Percentiles rank a stretch among this genome's conserved stretches.
Conservation (phyloP, 2,329 filamentous ascomycete genomes). For the Orbilia brochopaga region DNA sequence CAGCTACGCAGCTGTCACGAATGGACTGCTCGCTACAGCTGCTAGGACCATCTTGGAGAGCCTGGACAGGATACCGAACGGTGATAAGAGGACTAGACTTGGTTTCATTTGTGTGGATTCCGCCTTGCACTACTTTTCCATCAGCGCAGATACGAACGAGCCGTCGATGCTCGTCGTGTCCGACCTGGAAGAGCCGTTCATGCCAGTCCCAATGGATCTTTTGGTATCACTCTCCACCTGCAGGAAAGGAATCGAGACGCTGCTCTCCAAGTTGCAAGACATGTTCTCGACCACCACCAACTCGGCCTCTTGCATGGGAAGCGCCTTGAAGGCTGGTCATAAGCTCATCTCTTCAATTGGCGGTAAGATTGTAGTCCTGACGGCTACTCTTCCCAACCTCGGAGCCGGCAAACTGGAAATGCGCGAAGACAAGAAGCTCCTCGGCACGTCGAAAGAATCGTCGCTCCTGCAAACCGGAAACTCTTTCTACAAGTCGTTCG, state of each 20-base stretch:
- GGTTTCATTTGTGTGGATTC: conserved; percentile 96
- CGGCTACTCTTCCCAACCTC: conserved; percentile 85
- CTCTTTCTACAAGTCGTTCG: conserved; percentile 98
- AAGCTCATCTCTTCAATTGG: conserved; percentile 93
- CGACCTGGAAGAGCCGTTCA: conserved; percentile 93
- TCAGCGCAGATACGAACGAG: conserved; percentile 86
- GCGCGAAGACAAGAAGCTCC: conserved; percentile 92
- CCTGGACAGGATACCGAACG: conserved; percentile 96
- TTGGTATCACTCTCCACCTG: conserved; percentile 88
- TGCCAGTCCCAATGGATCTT: conserved; percentile 90
- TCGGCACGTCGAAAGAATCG: conserved; percentile 92
- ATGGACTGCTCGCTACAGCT: conserved; percentile 86
- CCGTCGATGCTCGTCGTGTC: conserved; percentile 92
- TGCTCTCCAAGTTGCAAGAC: conserved; percentile 85
- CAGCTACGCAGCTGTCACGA: conserved; percentile 86
- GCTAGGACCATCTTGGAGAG: conserved; percentile 94
- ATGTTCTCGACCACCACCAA: conserved; percentile 98
- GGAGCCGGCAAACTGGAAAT: conserved; percentile 89
- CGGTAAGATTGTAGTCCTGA: conserved; percentile 92
- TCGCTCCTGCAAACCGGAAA: conserved; percentile 86
- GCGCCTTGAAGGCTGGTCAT: conserved; percentile 87
- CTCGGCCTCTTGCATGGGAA: conserved; percentile 90
- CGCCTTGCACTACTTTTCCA: conserved; percentile 92
- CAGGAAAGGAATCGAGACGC: conserved; percentile 86
- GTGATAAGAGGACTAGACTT: conserved; percentile 85